Evolutionary conservation across 495 filamentous ascomycete genomes (phyloP).

Genomic region (Niebla homalea): DNA sequence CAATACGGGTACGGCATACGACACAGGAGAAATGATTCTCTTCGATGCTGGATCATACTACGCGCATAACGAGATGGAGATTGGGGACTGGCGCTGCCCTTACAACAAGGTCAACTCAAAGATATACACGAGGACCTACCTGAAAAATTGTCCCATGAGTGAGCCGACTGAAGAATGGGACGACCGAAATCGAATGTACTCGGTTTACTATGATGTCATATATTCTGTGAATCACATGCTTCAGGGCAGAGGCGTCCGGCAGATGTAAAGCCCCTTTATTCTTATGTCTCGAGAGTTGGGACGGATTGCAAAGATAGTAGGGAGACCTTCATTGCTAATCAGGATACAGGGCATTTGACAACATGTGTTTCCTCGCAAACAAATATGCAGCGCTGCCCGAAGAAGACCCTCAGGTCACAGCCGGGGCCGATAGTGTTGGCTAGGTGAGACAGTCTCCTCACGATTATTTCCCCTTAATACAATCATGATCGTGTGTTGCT

Average conservation of each 20-base stretch:
- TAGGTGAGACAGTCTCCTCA: not conserved
- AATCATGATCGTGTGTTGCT: not conserved
- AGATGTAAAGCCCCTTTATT: conserved; percentile 1
- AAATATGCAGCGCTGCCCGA: conserved; percentile 6
- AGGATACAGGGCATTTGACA: conserved; percentile 6
- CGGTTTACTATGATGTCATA: conserved; percentile 8
- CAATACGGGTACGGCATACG: conserved; percentile 26
- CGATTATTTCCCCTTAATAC: no score
- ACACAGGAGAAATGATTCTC: conserved; percentile 23
- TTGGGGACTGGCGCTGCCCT: conserved; percentile 12
- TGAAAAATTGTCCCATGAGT: conserved; percentile 1
- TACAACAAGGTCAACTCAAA: conserved; percentile 5
- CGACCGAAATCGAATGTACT: conserved; percentile 14
- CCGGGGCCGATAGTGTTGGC: not conserved
- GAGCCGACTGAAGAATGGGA: conserved; percentile 17
- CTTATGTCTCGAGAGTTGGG: not conserved
- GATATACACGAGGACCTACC: conserved; percentile 10
- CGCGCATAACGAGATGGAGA: conserved; percentile 34
- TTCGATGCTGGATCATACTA: conserved; percentile 37
- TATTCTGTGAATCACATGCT: conserved; percentile 10
- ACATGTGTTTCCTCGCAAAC: conserved; percentile 11
- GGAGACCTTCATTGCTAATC: not conserved
- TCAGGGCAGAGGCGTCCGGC: conserved; percentile 3
- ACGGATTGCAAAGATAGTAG: not conserved
- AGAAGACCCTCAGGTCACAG: not conserved